Evolutionary conservation across 176 grass and related monocot genomes (phyloP), one percentile per base, ranked within the genome.

Genomic region (Oryza meyeriana): DNA sequence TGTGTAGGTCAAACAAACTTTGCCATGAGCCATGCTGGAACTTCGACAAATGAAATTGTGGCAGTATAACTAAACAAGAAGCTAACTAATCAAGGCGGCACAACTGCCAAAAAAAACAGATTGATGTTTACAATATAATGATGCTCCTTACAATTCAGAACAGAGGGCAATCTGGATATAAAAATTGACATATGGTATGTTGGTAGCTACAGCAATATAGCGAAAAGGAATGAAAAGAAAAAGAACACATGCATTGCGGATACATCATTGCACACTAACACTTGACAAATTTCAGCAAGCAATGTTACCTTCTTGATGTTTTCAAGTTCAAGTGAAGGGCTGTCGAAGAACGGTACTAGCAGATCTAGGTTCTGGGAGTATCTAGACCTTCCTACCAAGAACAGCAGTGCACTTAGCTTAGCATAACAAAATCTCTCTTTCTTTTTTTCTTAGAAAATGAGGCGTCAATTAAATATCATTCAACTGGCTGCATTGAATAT

Each of bases 331-430:
- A 94, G 92, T 1, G 82, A 91, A 67, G 95, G 92, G 52, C 71
- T 81, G 74, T 98, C 84, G 26, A 98, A 93, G 77, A 98, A 98
- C 2, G 92, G 95, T 26, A 94, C 84, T 1, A 98, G 90, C 79
- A 94, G 58, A 3, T 79, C 86, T 33, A 98, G 80, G 75, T 98
- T 98, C 83, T 91, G 90, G 50, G 90, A 79, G 61, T 98, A 98
- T 67, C 81, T 69, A 22, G 69, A 81, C 57, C 82, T 89, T 48
- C 95, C 95, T 98, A 65, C 22, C 16, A 47, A 61, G 30, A 79
- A 79, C 25, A 87, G 79, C 18, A 35, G 34, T 25, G 8, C 10
- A 41, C 20, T 59, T 26, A 33, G 4, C 20, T 59, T 26, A 33
- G 4, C 28, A 24, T 6, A 26, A 39, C 0, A 36, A 14, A 17